Evolutionary conservation across 352 stramenopile species (phyloP), one percentile per base, ranked within the genome.

Genomic region (Globisporangium sylvaticum): DNA sequence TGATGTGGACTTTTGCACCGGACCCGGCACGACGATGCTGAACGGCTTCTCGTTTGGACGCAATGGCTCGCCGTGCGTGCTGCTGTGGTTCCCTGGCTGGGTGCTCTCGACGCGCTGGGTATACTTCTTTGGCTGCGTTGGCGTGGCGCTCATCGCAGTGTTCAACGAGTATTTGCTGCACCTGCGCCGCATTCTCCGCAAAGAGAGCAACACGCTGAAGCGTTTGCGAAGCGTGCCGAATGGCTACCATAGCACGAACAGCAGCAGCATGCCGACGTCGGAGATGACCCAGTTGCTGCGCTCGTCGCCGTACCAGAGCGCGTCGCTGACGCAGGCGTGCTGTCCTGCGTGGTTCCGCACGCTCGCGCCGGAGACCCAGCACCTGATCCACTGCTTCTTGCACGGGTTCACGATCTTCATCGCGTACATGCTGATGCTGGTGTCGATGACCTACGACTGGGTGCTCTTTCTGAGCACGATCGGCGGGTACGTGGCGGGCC

Each of bases 401-500:
- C 84, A 92, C 59, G 84, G 84, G 15, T 62, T 81, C 10, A 87
- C 80, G 9, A 88, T 90, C 50, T 67, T 87, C 14, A 73, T 92
- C 22, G 84, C 84, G 14, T 92, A 92, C 62, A 79, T 92, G 82
- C 79, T 92, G 31, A 92, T 92, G 84, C 79, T 92, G 24, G 84
- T 89, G 22, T 86, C 84, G 24, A 92, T 92, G 84, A 92, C 84
- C 27, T 92, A 92, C 73, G 84, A 92, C 64, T 77, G 80, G 60
- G 72, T 75, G 58, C 69, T 92, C 60, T 79, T 92, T 22, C 31
- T 83, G 10, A 85, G 77, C 73, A 75, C 75, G 12, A 77, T 92
- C 42, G 48, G 44, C 24, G 84, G 84, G 8, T 92, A 90, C 60
- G 65, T 90, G n/a, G 58, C 72, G 14, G 84, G 84, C 15, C 78